These are phyloP conservation scores for Kurtzmaniella quercitrusa DNA, from an alignment of 1,139 yeast genomes.

Conservation along the genomic window DNA sequence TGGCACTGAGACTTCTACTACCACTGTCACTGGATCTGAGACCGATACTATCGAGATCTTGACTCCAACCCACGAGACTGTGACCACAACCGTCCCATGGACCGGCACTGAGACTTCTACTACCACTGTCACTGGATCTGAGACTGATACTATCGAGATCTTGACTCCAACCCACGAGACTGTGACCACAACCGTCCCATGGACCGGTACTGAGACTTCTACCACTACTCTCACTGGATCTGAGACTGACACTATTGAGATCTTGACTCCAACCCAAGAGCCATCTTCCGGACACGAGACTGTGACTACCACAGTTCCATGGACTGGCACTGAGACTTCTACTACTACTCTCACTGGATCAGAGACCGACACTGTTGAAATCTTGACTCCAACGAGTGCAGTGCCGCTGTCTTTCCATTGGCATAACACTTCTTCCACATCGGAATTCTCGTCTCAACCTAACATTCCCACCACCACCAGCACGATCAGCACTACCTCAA, in stretches of 20 bases:
- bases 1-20: neutral
- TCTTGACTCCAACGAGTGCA: neutral
- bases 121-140: neutral
- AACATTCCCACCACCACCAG: too few species aligned
- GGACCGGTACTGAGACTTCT: constrained; percentile 1
- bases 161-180: neutral
- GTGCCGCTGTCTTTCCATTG: too few species aligned
- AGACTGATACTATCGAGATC: neutral
- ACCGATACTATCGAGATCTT: neutral
- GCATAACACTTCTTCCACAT: too few species aligned
- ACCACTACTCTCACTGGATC: neutral
- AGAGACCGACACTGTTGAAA: neutral
- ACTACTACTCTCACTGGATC: neutral
- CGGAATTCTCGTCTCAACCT: too few species aligned
- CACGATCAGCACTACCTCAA: too few species aligned
- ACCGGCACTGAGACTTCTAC: constrained; percentile 3
- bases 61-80: constrained; percentile 6
- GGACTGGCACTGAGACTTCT: neutral
- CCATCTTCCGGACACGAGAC: too few species aligned
- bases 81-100: constrained; percentile 5
- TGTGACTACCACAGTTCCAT: neutral
- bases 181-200: neutral
- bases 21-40: neutral
- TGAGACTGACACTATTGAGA: neutral
- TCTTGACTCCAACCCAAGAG: neutral